phyloP scores from a whole-genome alignment of 805 yeast genomes.

The Candida pini region DNA sequence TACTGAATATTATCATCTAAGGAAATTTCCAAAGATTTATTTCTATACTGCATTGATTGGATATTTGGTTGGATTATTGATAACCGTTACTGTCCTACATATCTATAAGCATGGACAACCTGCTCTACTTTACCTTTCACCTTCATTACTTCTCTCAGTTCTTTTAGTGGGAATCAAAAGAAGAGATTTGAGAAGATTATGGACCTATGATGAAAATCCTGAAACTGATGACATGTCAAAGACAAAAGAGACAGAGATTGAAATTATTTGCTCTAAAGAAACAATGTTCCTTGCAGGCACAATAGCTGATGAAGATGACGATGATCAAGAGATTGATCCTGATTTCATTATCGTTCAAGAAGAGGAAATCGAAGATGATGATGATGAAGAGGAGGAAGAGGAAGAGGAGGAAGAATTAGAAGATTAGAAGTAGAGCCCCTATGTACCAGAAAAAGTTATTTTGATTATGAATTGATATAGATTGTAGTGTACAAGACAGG shows the following conservation, averaged over 20 bases:
- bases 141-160: slow-evolving; percentile 34
- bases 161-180: slow-evolving; percentile 28
- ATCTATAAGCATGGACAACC: slow-evolving; percentile 51
- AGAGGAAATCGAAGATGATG: slow-evolving; percentile 4
- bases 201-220: slow-evolving; percentile 32
- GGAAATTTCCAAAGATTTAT: slow-evolving; percentile 37
- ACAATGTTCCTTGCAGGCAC: slow-evolving; percentile 19
- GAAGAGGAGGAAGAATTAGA: neutral
- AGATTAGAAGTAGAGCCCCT: neutral
- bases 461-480: no score
- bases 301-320: slow-evolving; percentile 19
- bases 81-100: slow-evolving; percentile 37
- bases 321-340: slow-evolving; percentile 17
- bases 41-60: slow-evolving; percentile 41
- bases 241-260: slow-evolving; percentile 9
- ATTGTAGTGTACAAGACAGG: no score
- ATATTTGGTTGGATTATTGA: slow-evolving; percentile 41
- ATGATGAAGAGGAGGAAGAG: neutral
- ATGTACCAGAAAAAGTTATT: no score
- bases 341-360: slow-evolving; percentile 5
- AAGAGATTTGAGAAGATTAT: slow-evolving; percentile 38
- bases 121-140: slow-evolving; percentile 60
- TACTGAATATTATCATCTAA: slow-evolving; percentile 36
- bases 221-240: slow-evolving; percentile 10
- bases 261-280: slow-evolving; percentile 19